Evolutionary conservation across 2,329 filamentous ascomycete species (phyloP).

Genomic region (Cadophora luteo-olivacea): DNA sequence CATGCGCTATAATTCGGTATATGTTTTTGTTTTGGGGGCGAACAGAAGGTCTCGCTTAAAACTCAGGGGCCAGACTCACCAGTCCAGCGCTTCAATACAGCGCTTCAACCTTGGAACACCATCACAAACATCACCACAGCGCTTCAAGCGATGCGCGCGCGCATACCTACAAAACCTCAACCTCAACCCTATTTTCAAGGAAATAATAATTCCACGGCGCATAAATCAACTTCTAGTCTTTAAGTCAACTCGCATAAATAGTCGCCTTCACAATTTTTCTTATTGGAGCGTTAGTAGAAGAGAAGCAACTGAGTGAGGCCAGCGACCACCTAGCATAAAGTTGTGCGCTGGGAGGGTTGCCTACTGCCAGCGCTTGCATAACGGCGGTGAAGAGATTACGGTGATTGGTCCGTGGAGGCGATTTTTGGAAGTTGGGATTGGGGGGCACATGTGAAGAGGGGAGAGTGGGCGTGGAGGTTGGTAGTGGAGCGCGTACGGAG

Average conservation of each 20-base stretch:
- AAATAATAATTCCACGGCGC: constrained; percentile 1
- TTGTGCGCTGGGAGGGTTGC: constrained; percentile 13
- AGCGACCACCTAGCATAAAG: constrained; percentile 1
- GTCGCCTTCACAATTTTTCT: neutral
- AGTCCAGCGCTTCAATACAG: constrained; percentile 14
- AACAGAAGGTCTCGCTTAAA: neutral
- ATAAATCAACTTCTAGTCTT: neutral
- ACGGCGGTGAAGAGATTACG: constrained; percentile 27
- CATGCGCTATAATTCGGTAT: neutral
- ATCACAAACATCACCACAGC: constrained; percentile 15
- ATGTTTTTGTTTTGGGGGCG: neutral
- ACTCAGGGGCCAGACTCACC: neutral
- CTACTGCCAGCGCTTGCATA: constrained; percentile 27
- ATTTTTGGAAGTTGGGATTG: neutral
- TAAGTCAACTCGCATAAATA: neutral
- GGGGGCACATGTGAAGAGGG: neutral
- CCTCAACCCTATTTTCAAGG: neutral
- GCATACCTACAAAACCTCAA: too few species aligned
- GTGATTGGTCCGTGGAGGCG: neutral
- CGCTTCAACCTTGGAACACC: constrained; percentile 2
- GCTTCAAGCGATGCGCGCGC: constrained; percentile 3
- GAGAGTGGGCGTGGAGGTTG: neutral
- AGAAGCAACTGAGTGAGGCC: neutral
- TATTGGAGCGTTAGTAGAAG: neutral
- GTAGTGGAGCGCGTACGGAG: constrained; percentile 7